These are phyloP conservation scores for Neonectria ditissima DNA, from an alignment of 2,329 filamentous ascomycete genomes.

Conservation along the genomic window DNA sequence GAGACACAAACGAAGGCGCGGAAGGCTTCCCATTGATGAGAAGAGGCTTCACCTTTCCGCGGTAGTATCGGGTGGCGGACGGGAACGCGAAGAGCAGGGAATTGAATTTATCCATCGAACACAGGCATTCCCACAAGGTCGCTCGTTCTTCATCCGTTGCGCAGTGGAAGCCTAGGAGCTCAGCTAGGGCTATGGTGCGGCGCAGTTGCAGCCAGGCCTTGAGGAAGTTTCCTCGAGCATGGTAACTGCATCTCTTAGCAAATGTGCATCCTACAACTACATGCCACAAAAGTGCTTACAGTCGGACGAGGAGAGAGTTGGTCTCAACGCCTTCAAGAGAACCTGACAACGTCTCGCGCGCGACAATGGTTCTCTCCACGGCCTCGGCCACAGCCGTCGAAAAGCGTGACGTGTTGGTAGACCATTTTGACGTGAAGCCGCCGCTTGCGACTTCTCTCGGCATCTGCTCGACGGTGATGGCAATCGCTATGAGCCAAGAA, in stretches of 20 bases:
- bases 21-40: neutral
- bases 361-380: neutral
- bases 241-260: neutral
- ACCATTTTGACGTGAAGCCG: neutral
- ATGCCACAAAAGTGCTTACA: neutral
- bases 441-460: neutral
- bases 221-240: constrained; percentile 2
- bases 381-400: constrained; percentile 1
- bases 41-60: neutral
- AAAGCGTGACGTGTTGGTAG: neutral
- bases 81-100: neutral
- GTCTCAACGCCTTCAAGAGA: neutral
- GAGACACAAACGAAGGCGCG: neutral
- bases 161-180: constrained; percentile 1
- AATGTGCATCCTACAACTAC: neutral
- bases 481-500: neutral
- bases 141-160: neutral
- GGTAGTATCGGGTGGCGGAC: neutral
- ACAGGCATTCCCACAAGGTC: constrained; percentile 3
- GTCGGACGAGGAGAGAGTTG: neutral
- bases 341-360: neutral
- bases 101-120: constrained; percentile 2
- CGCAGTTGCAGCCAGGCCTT: constrained; percentile 3
- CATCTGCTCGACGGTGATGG: neutral
- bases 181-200: neutral